phyloP scores from a whole-genome alignment of 768 basidiomycete species.

The Astraeus odoratus region DNA sequence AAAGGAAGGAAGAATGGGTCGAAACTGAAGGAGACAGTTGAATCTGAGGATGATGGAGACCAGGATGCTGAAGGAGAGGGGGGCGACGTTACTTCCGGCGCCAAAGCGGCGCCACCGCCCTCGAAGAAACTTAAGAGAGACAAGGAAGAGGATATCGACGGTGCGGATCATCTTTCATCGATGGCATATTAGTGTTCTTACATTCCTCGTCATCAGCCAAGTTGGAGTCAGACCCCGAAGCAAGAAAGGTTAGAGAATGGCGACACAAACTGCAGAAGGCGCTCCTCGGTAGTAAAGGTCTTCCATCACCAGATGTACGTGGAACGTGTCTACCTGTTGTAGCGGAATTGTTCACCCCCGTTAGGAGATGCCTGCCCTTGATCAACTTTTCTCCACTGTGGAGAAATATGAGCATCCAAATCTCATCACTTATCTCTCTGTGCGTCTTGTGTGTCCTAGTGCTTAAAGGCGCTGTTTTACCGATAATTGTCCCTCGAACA shows the following conservation, averaged over 20 bases:
- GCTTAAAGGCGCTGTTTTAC: slow-evolving; percentile 9
- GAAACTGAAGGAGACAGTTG: slow-evolving; percentile 57
- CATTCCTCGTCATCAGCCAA: slow-evolving; percentile 25
- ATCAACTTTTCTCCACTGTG: slow-evolving; percentile 67
- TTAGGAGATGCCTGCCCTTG: slow-evolving; percentile 73
- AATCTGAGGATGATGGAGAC: slow-evolving; percentile 58
- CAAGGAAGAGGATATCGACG: slow-evolving; percentile 56
- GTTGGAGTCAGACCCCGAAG: slow-evolving; percentile 52
- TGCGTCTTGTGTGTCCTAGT: slow-evolving; percentile 24
- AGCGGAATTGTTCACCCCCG: slow-evolving; percentile 5
- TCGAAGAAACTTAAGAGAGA: slow-evolving; percentile 56
- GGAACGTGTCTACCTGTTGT: background rate
- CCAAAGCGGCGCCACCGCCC: slow-evolving; percentile 53
- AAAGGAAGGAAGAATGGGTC: slow-evolving; percentile 49
- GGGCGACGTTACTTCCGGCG: slow-evolving; percentile 41
- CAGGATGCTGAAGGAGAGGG: slow-evolving; percentile 42
- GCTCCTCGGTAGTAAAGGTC: slow-evolving; percentile 59
- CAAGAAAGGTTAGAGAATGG: slow-evolving; percentile 80
- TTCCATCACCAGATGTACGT: slow-evolving; percentile 61
- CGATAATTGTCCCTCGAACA: slow-evolving; percentile 2
- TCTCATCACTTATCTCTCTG: slow-evolving; percentile 60
- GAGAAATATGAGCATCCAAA: slow-evolving; percentile 73
- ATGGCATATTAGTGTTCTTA: background rate
- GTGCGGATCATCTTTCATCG: slow-evolving; percentile 31
- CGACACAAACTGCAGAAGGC: slow-evolving; percentile 87